A percentile compares a stretch with the other conserved stretches of the same genome.
Evolutionary conservation across 805 yeast genomes (phyloP).

Genomic region (Dipodascopsis uninucleata): DNA sequence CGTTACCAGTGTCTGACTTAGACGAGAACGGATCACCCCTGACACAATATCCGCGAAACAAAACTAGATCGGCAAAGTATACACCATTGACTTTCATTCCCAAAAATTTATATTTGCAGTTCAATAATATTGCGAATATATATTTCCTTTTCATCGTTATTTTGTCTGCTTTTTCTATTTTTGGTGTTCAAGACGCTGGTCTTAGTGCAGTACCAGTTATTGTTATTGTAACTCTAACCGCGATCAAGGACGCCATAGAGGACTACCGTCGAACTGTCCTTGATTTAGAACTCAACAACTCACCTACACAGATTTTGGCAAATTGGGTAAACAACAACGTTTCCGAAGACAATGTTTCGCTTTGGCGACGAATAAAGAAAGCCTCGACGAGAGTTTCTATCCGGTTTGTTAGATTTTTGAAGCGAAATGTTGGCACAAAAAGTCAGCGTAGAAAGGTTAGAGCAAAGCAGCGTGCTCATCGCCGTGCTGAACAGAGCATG

Average conservation of each 20-base stretch:
- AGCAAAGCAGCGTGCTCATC: constrained; percentile 12
- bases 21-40: constrained; percentile 56
- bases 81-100: constrained; percentile 88
- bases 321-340: constrained; percentile 61
- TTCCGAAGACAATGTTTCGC: constrained; percentile 48
- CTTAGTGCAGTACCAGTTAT: constrained; percentile 77
- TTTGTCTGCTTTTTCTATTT: constrained; percentile 57
- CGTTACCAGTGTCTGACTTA: constrained; percentile 45
- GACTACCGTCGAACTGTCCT: constrained; percentile 63
- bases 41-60: constrained; percentile 73
- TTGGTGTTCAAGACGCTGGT: constrained; percentile 71
- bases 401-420: constrained; percentile 7
- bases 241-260: constrained; percentile 72
- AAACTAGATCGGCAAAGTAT: constrained; percentile 91
- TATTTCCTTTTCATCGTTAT: constrained; percentile 78
- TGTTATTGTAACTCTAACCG: constrained; percentile 72
- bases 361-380: constrained; percentile 71
- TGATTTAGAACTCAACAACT: constrained; percentile 66
- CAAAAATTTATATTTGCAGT: constrained; percentile 74
- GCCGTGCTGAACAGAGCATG: constrained; percentile 9
- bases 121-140: constrained; percentile 83
- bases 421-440: constrained; percentile 12
- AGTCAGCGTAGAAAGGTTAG: constrained; percentile 16
- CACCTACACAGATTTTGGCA: constrained; percentile 53
- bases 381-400: constrained; percentile 38